Base-by-base conservation (phyloP, 176 grass and related monocot species). In the Carex kokanica region DNA sequence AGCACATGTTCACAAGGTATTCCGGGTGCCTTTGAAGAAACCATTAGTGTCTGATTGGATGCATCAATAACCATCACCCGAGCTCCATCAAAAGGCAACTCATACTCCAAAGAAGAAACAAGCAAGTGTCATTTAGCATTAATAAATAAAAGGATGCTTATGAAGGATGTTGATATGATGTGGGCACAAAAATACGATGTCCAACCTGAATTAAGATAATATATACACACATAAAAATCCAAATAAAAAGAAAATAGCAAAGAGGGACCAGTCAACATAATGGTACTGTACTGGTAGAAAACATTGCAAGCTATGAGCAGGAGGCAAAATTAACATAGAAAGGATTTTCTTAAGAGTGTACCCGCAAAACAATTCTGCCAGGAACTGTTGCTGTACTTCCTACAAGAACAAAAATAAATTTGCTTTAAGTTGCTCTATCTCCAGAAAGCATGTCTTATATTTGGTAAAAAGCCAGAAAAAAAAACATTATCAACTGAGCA, bases 31-130 rank as follows among this genome's bases (percentile, higher is more conserved):
- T 90, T 95, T 57, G 90, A 89, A 68, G 87, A 93, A 83, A 92
- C 85, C 21, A 95, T 32, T 86, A 95, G 78, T 70, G 84, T 88
- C 5, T 93, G 81, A 66, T 41, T 93, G 51, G 91, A 90, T 81
- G 89, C 91, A 86, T 98, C 89, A 88, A 98, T 91, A 72, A 74
- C 86, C 91, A 98, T 93, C 64, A 95, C 88, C 74, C 91, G 87
- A 86, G 96, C 91, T 93, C 89, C 96, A 86, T 90, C 75, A 32
- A 98, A 58, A 60, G 78, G 63, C 53, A 93, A 49, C 59, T 95
- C 93, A 85, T 86, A 88, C 96, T 98, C 85, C 79, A 88, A 83
- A 88, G 81, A 81, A 85, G 45, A 64, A 67, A 82, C 13, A 67
- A 66, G 11, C 15, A 47, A 29, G 57, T 40, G 17, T 15, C 18